Evolutionary conservation across 371 early-diverging fungal species (phyloP), one percentile per base, ranked within the genome.

Genomic region (Mucor circinelloides): DNA sequence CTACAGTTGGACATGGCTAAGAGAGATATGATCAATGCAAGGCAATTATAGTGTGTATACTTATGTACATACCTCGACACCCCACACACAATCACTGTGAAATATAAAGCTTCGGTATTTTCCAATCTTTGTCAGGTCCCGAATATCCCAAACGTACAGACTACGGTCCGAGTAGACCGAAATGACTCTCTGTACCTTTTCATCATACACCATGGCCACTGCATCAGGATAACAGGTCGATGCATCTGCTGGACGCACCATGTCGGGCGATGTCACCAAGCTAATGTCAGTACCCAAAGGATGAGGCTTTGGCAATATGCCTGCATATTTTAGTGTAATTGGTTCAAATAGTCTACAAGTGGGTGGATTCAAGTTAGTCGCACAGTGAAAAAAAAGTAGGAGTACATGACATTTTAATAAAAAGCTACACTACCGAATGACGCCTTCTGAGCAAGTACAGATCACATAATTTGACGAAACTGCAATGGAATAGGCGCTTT

Each of bases 1-100:
- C 67, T 6, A 60, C 34, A 28, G 59, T 64, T 2, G 80, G 78
- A 48, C 71, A 80, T 34, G 78, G 70, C 74, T 78, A 21, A 25
- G 23, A 2, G 6, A 12, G 15, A 1, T 0, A 17, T 25, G 19
- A 25, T 23, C 2, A 50, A 52, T 27, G 52, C 27, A 25, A 52
- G 1, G 2, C 12, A 23, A 50, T 23, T 44, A 4, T 10, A 19
- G 8, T 52, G 23, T 52, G 19, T 1, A 44, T 44, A n/a, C n/a
- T 6, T 10, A 12, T 31, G 30, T 6, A 31, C 60, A 66, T 83
- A 93, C 91, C 87, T 95, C 93, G 19, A 89, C 89, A 15, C 93
- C 94, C 95, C 95, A 95, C 3, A 95, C 86, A 72, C 93, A 90
- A 65, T 91, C 94, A 46, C 89, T 89, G 59, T 95, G 95, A 60